Evolutionary conservation across 2,329 filamentous ascomycete genomes (phyloP), one percentile per base, ranked within the genome.

Genomic region (Diaporthe citrichinensis): DNA sequence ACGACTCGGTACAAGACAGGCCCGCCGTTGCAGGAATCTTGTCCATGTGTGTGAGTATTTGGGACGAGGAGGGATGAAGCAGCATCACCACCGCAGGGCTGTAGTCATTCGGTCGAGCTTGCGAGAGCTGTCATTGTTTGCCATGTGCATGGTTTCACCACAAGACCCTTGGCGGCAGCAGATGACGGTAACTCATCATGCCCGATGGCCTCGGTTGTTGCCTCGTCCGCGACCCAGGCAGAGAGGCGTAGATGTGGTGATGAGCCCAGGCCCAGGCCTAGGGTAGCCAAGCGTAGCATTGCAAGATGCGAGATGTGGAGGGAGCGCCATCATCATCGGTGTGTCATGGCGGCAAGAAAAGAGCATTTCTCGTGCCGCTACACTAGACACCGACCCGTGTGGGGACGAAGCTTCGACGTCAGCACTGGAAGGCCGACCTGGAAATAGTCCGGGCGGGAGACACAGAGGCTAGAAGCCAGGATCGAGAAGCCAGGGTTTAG

Each of bases 311-410:
- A n/a, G 34, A 49, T 46, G 61, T 17, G 41, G 41, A 49, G 20
- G 25, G 41, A 23, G 61, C 31, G 41, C 41, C 41, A 44, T 34
- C 65, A 62, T 73, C 71, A 73, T 73, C 51, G n/a, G 34, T 57
- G 51, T 73, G 74, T 73, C 74, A 59, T 73, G 69, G 74, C 69
- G 69, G 74, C 53, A 23, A 58, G 23, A 67, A 67, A 69, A 61
- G 41, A 9, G 71, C 59, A 49, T 34, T 44, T 44, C 31, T 34
- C 34, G 51, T 55, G 71, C 58, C 71, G 57, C 62, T 20, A 36
- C 23, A 28, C 44, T 28, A 51, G 62, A 25, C 23, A 25, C 44
- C n/a, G 58, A 34, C 34, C 72, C 67, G 73, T 62, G 49, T 61
- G 58, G 67, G 46, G 62, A 51, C 46, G 46, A 72, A 61, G 67